A percentile compares a stretch with the other conserved stretches of the same genome.
Evolutionary conservation across 306 rosid species (phyloP).

Genomic region (Spatholobus suberectus): DNA sequence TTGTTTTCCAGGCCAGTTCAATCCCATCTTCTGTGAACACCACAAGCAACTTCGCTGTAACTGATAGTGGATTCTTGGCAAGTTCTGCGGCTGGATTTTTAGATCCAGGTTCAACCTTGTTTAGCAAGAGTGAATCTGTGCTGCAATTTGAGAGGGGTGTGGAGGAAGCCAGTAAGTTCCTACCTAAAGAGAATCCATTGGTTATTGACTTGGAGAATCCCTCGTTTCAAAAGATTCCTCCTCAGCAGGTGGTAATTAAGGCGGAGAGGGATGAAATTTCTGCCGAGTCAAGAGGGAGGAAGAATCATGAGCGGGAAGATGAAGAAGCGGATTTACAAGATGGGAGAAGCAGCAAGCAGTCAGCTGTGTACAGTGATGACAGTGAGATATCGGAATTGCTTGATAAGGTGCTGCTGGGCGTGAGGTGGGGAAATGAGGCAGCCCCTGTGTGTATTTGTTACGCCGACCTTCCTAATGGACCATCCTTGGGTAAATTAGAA

Average conservation of each 20-base stretch:
- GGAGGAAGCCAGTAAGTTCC: conserved; percentile 72
- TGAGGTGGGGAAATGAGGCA: conserved; percentile 9
- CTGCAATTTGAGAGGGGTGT: conserved; percentile 66
- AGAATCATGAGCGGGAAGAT: conserved; percentile 60
- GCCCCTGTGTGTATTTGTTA: conserved; percentile 3
- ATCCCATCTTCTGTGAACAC: conserved; percentile 40
- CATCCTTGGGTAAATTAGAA: conserved; percentile 30
- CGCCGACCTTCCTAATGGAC: conserved; percentile 26
- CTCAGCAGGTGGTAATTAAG: conserved; percentile 26
- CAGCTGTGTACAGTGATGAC: conserved; percentile 58
- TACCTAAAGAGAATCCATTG: conserved; percentile 57
- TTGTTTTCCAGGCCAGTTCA: conserved; percentile 59
- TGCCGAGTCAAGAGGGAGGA: conserved; percentile 49
- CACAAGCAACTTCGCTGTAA: not conserved
- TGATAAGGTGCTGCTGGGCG: conserved; percentile 55
- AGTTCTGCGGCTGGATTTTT: conserved; percentile 42
- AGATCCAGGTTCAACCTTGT: conserved; percentile 26
- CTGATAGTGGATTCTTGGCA: conserved; percentile 33
- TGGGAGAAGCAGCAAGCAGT: conserved; percentile 67
- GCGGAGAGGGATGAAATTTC: conserved; percentile 45
- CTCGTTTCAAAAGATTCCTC: conserved; percentile 33
- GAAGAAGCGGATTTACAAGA: conserved; percentile 51
- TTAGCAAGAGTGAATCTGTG: conserved; percentile 56
- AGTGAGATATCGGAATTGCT: conserved; percentile 62
- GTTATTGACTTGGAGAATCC: conserved; percentile 46